Conservation (phyloP, 306 rosid species). For the Lablab purpureus region DNA sequence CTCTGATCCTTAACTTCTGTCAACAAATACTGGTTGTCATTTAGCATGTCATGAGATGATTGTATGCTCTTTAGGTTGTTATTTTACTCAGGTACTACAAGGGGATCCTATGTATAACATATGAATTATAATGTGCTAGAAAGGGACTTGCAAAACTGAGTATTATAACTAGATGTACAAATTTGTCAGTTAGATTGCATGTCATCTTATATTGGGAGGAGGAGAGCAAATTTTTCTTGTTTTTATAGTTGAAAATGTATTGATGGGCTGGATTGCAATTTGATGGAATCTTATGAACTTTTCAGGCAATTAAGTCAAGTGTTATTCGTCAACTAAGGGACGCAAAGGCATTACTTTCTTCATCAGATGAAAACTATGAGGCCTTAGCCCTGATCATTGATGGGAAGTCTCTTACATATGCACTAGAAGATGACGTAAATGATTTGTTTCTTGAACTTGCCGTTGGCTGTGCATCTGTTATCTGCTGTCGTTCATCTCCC, state of each 20-base stretch:
- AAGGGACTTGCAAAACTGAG: conserved; percentile 4
- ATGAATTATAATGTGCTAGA: not conserved
- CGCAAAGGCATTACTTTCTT: conserved; percentile 60
- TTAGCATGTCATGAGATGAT: not conserved
- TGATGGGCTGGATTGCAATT: conserved; percentile 1
- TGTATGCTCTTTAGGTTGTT: not conserved
- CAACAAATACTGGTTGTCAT: not conserved
- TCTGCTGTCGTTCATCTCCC: conserved; percentile 99
- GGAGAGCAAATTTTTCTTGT: not conserved
- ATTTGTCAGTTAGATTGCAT: not conserved
- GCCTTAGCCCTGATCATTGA: conserved; percentile 95
- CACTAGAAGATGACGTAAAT: conserved; percentile 82
- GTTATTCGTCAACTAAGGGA: conserved; percentile 71
- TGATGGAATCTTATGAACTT: conserved; percentile 47
- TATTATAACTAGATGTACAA: not conserved
- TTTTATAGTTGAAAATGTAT: conserved; percentile 5
- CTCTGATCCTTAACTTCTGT: conserved; percentile 30
- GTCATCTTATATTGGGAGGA: not conserved
- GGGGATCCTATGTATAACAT: not conserved
- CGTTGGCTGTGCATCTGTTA: conserved; percentile 93
- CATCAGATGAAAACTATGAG: conserved; percentile 55
- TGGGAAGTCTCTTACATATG: conserved; percentile 91
- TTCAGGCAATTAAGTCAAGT: conserved; percentile 81
- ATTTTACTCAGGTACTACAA: not conserved
- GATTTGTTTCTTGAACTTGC: conserved; percentile 88